Evolutionary conservation across 192 early-diverging fungal genomes (phyloP), one percentile per base, ranked within the genome.

Genomic region (Podila clonocystis): DNA sequence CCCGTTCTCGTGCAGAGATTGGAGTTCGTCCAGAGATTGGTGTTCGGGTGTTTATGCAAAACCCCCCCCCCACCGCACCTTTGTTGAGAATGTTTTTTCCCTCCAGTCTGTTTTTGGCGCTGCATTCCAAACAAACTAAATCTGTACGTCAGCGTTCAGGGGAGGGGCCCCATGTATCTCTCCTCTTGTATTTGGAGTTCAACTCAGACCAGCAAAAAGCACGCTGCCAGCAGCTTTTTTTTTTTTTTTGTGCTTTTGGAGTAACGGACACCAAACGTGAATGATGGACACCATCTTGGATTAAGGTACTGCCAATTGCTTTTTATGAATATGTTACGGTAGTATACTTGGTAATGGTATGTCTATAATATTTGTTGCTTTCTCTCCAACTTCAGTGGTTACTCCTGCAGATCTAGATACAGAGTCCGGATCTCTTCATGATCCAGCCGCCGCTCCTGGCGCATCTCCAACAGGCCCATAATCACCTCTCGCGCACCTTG

Each of bases 401-500:
- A 50, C 48, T 65, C 50, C 24, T 33, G 50, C 5, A 52, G 3
- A 48, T 73, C 71, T n/a, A 80, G 30, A 58, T 80, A 80, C 24
- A 73, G 19, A 19, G 36, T 52, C 5, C 70, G 59, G 48, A 80
- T 49, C 57, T 69, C 65, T 11, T 68, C 50, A 33, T 80, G 77
- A 11, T 80, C 71, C 29, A 73, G 26, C 20, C 77, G 70, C 13
- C 77, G 77, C 22, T 69, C 71, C 6, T 63, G 77, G 11, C 50
- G 36, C 66, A 80, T 65, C 62, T 80, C 70, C 49, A 80, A 24
- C 29, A 80, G 62, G 19, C 71, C 70, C 34, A 28, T 69, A 19
- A 80, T 80, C 17, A 69, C 70, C 28, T 80, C 77, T 0, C 70
- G 66, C 8, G 77, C 77, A 29, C 70, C 67, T 22, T 22, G 36